These are phyloP conservation scores for Plasmodium berghei DNA, from an alignment of 169 alveolate genomes.

Conservation along the genomic window DNA sequence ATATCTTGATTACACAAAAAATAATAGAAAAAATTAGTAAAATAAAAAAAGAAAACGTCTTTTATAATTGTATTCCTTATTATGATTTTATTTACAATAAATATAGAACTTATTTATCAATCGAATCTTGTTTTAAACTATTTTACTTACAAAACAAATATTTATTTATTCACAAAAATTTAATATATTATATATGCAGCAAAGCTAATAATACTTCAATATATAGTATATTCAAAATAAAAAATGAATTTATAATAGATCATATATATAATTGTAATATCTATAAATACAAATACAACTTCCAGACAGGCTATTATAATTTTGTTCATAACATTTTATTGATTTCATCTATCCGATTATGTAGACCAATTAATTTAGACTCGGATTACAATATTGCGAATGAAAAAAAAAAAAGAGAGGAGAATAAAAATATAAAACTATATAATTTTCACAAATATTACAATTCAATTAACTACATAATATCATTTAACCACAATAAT, in stretches of 20 bases:
- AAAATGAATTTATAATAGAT: conserved; percentile 36
- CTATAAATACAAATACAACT: conserved; percentile 48
- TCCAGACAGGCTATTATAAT: conserved; percentile 25
- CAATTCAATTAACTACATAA: conserved; percentile 7
- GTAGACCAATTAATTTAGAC: conserved; percentile 20
- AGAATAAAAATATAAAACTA: conserved; percentile 25
- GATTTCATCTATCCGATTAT: conserved; percentile 33
- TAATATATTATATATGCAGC: conserved; percentile 23
- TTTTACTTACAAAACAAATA: conserved; percentile 63
- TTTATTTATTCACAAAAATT: conserved; percentile 31
- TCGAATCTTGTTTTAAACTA: conserved; percentile 45
- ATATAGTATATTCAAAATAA: conserved; percentile 17
- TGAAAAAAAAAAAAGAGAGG: conserved; percentile 4
- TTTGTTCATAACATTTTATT: conserved; percentile 54
- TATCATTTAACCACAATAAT: conserved; percentile 3
- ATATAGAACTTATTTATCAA: conserved; percentile 22
- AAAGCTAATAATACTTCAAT: conserved; percentile 38
- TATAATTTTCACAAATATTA: conserved; percentile 40
- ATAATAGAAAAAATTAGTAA: conserved; percentile 52
- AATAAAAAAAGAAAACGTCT: conserved; percentile 42
- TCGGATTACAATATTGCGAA: too few species aligned
- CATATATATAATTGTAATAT: conserved; percentile 66
- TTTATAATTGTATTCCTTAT: conserved; percentile 36
- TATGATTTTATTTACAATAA: conserved; percentile 34
- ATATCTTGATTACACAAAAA: conserved; percentile 15